Evolutionary conservation across 164 flowering plant species (phyloP), one percentile per base, ranked within the genome.

Genomic region (Liquidambar formosana): DNA sequence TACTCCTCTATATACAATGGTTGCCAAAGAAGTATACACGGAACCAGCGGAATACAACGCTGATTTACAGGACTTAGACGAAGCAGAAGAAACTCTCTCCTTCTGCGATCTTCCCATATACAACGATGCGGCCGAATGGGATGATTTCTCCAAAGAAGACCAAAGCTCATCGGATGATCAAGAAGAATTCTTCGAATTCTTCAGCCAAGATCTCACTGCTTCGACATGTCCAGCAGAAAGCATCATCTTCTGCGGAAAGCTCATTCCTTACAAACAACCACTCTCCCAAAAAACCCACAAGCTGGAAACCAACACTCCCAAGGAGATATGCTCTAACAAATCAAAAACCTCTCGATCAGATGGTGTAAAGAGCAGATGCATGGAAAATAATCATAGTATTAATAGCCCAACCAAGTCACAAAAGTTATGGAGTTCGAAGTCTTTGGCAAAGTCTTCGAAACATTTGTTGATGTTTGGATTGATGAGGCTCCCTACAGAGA

Each of bases 221-320:
- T 14, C 71, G 1, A 4, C 57, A 0, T 5, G 22, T 26, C 18
- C 75, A 10, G 47, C 45, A 1, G 63, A 78, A 11, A 49, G 71
- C 73, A 69, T 84, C 63, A 26, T 84, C 53, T 84, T 84, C 69
- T 84, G 88, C 33, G 88, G 88, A 2, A 84, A 80, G 60, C 71
- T 78, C 67, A 80, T 84, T 26, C 61, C 80, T 18, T 69, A 22
- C 74, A 75, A 66, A 64, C 51, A 15, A 25, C 49, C 47, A 46
- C n/a, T 57, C 38, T 21, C 25, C 41, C 0, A 46, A 41, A n/a
- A 21, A 52, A 22, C 21, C 70, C 18, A 23, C 1, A 10, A 23
- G 8, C 48, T 27, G 0, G 49, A 23, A 5, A 41, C 8, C 4
- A 6, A 45, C 8, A 16, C n/a, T 13, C 14, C 6, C 33, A 45